These are phyloP conservation scores for Scutellaria galericulata DNA, from an alignment of 257 asterid genomes.

Conservation along the genomic window DNA sequence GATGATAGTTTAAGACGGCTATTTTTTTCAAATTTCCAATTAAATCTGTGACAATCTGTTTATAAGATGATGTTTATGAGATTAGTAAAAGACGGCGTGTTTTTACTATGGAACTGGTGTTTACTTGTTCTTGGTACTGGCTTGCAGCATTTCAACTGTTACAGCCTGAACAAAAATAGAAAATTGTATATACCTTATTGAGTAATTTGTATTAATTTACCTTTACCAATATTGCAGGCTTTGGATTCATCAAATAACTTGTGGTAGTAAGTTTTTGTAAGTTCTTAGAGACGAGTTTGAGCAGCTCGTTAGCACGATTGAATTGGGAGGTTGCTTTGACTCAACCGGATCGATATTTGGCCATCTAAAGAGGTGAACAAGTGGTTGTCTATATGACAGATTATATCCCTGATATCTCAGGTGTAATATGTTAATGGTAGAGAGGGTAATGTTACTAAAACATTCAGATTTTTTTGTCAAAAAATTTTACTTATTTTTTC, in stretches of 20 bases:
- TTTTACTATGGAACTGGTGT: too few species aligned
- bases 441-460: background rate
- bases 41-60: too few species aligned
- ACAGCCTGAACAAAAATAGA: too few species aligned
- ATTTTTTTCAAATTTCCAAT: too few species aligned
- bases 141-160: too few species aligned
- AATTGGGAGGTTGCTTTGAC: background rate
- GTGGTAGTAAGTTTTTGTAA: background rate
- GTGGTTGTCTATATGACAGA: background rate
- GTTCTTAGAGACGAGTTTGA: background rate
- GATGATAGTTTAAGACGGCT: too few species aligned
- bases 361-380: background rate
- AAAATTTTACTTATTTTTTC: background rate
- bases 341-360: background rate
- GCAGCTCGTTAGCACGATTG: background rate
- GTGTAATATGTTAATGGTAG: too few species aligned
- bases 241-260: background rate
- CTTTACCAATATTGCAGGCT: constrained; percentile 20
- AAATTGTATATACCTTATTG: too few species aligned
- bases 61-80: too few species aligned
- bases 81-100: too few species aligned
- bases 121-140: too few species aligned
- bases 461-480: background rate
- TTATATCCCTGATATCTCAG: background rate
- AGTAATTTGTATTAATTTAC: background rate